Conservation (phyloP, 208 protist species). For the Herpetomonas samuelpessoai region DNA sequence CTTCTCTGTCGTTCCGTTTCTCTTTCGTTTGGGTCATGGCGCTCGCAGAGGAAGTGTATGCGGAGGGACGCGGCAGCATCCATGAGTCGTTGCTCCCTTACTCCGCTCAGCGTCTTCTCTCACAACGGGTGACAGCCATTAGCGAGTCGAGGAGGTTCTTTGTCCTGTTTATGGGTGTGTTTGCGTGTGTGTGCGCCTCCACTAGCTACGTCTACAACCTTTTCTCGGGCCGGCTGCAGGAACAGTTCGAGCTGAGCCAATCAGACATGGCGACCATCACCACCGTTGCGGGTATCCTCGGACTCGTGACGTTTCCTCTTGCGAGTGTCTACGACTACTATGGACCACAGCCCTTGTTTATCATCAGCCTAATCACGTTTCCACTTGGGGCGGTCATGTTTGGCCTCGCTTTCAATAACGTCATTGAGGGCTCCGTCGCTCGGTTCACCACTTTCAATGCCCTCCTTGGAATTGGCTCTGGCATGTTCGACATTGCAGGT, state of each 20-base stretch:
- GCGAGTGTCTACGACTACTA: slow-evolving; percentile 72
- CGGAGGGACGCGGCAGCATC: slow-evolving; percentile 24
- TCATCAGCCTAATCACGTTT: slow-evolving; percentile 42
- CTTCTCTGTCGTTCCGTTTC: background rate
- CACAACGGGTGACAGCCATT: slow-evolving; percentile 6
- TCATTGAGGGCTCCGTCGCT: slow-evolving; percentile 43
- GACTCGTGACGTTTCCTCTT: slow-evolving; percentile 55
- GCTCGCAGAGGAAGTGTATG: slow-evolving; percentile 20
- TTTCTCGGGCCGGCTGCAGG: slow-evolving; percentile 64
- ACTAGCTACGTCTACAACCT: slow-evolving; percentile 75
- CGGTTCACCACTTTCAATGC: slow-evolving; percentile 54
- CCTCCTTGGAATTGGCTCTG: slow-evolving; percentile 40
- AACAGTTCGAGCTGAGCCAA: slow-evolving; percentile 72
- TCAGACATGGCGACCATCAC: slow-evolving; percentile 73
- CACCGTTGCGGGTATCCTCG: slow-evolving; percentile 40
- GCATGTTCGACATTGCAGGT: slow-evolving; percentile 65
- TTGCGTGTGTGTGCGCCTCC: slow-evolving; percentile 61
- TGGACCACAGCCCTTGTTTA: slow-evolving; percentile 63
- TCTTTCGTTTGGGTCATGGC: slow-evolving; percentile 14
- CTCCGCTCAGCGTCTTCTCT: slow-evolving; percentile 8
- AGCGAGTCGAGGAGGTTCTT: slow-evolving; percentile 44
- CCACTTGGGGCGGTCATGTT: slow-evolving; percentile 51
- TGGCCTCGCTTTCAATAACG: slow-evolving; percentile 54
- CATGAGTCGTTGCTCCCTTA: slow-evolving; percentile 21
- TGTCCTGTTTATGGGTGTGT: slow-evolving; percentile 40